Base-by-base conservation (phyloP, 2,329 filamentous ascomycete genomes). In the Aspergillus calidoustus region DNA sequence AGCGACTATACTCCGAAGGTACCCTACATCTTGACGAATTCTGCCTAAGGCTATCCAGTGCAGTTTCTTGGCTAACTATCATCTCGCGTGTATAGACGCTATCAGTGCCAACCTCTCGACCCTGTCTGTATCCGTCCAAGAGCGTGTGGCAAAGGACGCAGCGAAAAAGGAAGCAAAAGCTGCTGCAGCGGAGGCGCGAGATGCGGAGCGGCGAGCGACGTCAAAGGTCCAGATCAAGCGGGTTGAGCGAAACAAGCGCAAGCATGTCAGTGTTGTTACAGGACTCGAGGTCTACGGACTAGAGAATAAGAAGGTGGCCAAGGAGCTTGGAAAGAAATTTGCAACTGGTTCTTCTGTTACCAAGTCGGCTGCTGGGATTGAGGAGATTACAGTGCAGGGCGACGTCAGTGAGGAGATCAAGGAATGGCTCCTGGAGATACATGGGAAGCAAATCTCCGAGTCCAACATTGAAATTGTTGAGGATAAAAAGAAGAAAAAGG, bases 291-390 rank as follows among this genome's bases (percentile, higher is more conserved):
- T 90, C 0, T 96, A 97, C 73, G 92, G 92, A 0, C 79, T 98
- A 47, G 94, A 98, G 60, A 85, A 97, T 72, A 99, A 99, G 80
- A 98, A 97, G 82, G 84, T 96, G 7, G 89, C 93, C 61, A 98
- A 98, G 83, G 95, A 98, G 73, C 89, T 98, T 69, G 95, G 95
- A 65, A 99, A 98, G 86, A 98, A 97, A 81, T 98, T 99, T 74
- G 95, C 95, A 31, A 98, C 95, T 9, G 95, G 95, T 0, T 90
- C 89, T 17, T 93, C 90, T 49, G 95, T 99, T 49, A 98, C 94
- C 8, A 97, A 97, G 81, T 86, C 91, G 1, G 86, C 92, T 0
- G 89, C 88, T 59, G 92, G 92, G 23, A 91, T 91, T 19, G 95
- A 99, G 79, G 95, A 98, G 80, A 98, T 99, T 75, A 96, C 96